These are phyloP conservation scores for Dioszegia crocea DNA, from an alignment of 768 basidiomycete genomes.

Conservation along the genomic window DNA sequence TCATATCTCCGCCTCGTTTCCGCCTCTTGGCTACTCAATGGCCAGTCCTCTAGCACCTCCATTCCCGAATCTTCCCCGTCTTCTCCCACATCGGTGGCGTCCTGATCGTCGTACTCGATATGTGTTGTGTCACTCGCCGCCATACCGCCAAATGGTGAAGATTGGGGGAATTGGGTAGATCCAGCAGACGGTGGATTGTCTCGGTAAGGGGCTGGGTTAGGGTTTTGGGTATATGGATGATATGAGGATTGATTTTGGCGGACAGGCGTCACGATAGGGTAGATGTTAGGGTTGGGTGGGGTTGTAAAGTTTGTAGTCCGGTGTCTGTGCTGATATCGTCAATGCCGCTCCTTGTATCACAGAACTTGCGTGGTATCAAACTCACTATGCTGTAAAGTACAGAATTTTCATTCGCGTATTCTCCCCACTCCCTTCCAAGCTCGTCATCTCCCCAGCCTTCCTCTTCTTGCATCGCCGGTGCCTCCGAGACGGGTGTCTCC, in stretches of 20 bases:
- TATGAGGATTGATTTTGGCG: background rate
- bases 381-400: slow-evolving; percentile 36
- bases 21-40: slow-evolving; percentile 12
- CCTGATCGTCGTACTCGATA: background rate
- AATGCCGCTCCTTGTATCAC: no score
- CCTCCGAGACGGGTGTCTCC: background rate
- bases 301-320: background rate
- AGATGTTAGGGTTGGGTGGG: background rate
- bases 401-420: slow-evolving; percentile 33
- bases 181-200: background rate
- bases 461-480: background rate
- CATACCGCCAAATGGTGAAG: background rate
- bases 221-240: background rate
- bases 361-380: no score
- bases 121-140: slow-evolving; percentile 2
- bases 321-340: background rate
- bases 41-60: slow-evolving; percentile 11
- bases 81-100: background rate
- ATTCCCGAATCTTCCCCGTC: slow-evolving; percentile 5
- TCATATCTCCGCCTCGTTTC: slow-evolving; percentile 35
- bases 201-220: slow-evolving; percentile 9
- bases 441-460: slow-evolving; percentile 24
- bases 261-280: background rate
- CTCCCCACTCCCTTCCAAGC: slow-evolving; percentile 38
- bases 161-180: background rate